Base-by-base conservation (phyloP, 768 basidiomycete species). In the Leccinum ochraceum region DNA sequence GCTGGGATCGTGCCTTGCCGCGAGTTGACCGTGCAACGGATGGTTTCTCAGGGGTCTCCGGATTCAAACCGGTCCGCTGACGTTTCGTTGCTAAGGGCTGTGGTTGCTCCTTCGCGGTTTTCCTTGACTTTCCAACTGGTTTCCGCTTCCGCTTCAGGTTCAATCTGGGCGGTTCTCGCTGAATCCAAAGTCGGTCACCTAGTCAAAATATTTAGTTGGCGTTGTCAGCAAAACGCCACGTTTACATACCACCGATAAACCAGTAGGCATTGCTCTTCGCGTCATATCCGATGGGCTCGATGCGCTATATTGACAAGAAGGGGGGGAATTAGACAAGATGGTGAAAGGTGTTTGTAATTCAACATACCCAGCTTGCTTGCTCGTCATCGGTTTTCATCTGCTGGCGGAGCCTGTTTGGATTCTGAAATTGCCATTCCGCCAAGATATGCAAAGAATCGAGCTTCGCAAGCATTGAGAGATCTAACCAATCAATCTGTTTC, bases 101-200 rank as follows among this genome's bases (percentile, higher is more conserved):
- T 3, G 28, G 32, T 3, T 60, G 61, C 24, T 64, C 51, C 60
- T 73, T 76, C 42, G 62, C 66, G 6, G 46, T 49, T 28, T 60
- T 53, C 48, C 59, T 68, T 20, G 56, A 30, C 42, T 56, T 67
- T 34, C 55, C 63, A 54, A 71, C 65, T 30, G 75, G 67, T 58
- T 78, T 77, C 57, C 82, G 76, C 49, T 78, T 79, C 55, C 77
- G 72, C 58, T 84, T 82, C 39, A 75, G 63, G 14, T 62, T 70
- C 52, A 78, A 77, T 67, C 79, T 84, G 2, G 84, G 87, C 11
- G 78, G 81, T 32, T 79, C 76, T n/a, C 90, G 88, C 69, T 94
- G 92, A 49, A 93, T 84, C 93, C 93, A 95, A 24, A 95, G 79
- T 24, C 93, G 87, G 68, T 93, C 88, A 57, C 84, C 91, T 92